Evolutionary conservation across 73 alveolate genomes (phyloP).

Genomic region (Paramecium sexaurelia): DNA sequence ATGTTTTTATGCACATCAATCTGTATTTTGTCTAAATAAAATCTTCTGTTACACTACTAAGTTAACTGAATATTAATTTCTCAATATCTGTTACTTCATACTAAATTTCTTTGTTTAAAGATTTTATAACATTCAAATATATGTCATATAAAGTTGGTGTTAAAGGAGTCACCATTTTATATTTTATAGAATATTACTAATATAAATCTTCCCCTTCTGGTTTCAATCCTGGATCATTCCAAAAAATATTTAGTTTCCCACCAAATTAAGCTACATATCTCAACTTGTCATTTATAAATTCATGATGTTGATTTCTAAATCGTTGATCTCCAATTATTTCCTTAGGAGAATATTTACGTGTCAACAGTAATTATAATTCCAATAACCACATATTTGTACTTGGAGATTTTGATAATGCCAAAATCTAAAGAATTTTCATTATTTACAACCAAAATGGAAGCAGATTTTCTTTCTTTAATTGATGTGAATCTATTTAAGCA

Average conservation of each 20-base stretch:
- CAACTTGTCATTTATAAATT: constrained; percentile 64
- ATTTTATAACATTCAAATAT: constrained; percentile 12
- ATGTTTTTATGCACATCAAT: constrained; percentile 52
- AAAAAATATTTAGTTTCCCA: constrained; percentile 25
- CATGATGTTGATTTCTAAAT: constrained; percentile 63
- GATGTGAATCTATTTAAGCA: constrained; percentile 40
- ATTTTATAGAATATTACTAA: not conserved
- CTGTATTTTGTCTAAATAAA: constrained; percentile 50
- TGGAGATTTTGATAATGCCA: constrained; percentile 56
- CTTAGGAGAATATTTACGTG: constrained; percentile 66
- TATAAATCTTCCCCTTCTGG: constrained; percentile 33
- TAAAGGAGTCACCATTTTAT: constrained; percentile 47
- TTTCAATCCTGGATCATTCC: constrained; percentile 58
- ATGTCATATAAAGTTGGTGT: constrained; percentile 63
- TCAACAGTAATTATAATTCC: constrained; percentile 46
- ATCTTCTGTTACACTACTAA: constrained; percentile 19
- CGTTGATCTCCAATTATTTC: constrained; percentile 54
- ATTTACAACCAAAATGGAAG: constrained; percentile 51
- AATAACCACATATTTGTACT: constrained; percentile 57
- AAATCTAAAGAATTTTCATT: constrained; percentile 50
- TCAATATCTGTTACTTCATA: constrained; percentile 53
- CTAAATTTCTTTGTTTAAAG: not conserved
- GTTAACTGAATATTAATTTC: constrained; percentile 22
- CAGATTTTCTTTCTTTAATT: constrained; percentile 51
- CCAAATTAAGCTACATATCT: constrained; percentile 33